Percentiles rank a stretch among this genome's conserved stretches.
Conservation (phyloP, 345 rosid species). For the Excoecaria agallocha region DNA sequence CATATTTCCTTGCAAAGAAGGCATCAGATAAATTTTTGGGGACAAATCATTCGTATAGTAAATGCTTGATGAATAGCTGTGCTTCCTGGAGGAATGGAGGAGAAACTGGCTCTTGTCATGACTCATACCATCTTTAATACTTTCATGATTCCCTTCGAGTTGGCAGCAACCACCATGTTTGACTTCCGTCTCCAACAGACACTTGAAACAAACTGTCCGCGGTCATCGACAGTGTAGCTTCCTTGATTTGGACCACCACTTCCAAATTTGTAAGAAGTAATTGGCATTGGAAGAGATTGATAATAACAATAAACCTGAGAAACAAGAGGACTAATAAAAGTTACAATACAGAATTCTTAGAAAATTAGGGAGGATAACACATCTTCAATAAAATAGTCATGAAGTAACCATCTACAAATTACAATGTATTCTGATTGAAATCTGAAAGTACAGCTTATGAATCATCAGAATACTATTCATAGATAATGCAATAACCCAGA, state of each 20-base stretch:
- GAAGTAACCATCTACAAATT: neutral
- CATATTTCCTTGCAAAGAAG: neutral
- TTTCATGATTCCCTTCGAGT: conserved; percentile 17
- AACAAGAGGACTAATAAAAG: neutral
- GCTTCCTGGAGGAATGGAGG: neutral
- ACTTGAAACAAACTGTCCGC: conserved; percentile 24
- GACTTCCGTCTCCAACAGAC: conserved; percentile 24
- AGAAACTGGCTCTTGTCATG: neutral
- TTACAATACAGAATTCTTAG: neutral
- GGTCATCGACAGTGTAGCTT: conserved; percentile 10
- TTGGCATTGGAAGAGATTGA: conserved; percentile 22
- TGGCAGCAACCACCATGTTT: conserved; percentile 23
- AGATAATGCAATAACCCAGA: neutral
- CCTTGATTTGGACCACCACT: conserved; percentile 10
- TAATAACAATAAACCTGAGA: conserved; percentile 21
- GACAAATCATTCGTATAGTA: no score
- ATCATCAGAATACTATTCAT: neutral
- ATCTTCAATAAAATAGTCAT: neutral
- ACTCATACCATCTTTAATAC: conserved; percentile 15
- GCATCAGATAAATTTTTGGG: neutral
- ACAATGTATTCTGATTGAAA: neutral
- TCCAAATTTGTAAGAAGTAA: conserved; percentile 24
- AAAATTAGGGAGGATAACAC: neutral
- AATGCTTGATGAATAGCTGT: neutral
- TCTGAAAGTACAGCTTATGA: neutral